These are phyloP conservation scores for Boletus semigastroideus DNA, from an alignment of 1,284 basidiomycete species.

Conservation along the genomic window DNA sequence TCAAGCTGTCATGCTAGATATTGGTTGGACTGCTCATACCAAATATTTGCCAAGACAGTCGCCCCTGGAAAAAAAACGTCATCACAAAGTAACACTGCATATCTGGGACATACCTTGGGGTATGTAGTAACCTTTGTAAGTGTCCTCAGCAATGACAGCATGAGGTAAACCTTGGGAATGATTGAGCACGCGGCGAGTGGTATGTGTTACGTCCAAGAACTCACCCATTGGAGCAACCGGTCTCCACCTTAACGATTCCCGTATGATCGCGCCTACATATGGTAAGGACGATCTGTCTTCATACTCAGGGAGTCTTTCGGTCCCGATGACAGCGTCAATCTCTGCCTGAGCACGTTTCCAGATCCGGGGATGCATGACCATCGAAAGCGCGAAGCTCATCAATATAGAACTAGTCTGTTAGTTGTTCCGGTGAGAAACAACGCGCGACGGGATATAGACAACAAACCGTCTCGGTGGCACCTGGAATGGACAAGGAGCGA, in stretches of 20 bases:
- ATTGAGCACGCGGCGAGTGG: too few species aligned
- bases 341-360: conserved; percentile 18
- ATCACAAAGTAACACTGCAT: background rate
- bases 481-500: background rate
- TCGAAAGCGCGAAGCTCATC: conserved; percentile 32
- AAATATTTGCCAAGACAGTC: conserved; percentile 12
- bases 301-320: conserved; percentile 35
- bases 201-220: background rate
- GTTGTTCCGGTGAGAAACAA: background rate
- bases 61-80: conserved; percentile 3
- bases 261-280: conserved; percentile 30
- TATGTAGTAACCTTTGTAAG: conserved; percentile 2
- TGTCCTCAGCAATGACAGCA: background rate
- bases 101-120: background rate
- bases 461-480: conserved; percentile 18
- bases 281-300: conserved; percentile 1
- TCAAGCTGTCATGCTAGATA: background rate
- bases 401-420: background rate
- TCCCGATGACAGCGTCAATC: conserved; percentile 35
- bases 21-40: background rate
- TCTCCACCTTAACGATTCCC: conserved; percentile 34
- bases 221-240: conserved; percentile 11
- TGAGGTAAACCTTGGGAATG: background rate
- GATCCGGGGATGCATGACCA: conserved; percentile 34
- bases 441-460: background rate